A percentile compares a stretch with the other conserved stretches of the same genome.
phyloP scores from a whole-genome alignment of 2,329 filamentous ascomycete genomes.

The Furcasterigmium sp. region DNA sequence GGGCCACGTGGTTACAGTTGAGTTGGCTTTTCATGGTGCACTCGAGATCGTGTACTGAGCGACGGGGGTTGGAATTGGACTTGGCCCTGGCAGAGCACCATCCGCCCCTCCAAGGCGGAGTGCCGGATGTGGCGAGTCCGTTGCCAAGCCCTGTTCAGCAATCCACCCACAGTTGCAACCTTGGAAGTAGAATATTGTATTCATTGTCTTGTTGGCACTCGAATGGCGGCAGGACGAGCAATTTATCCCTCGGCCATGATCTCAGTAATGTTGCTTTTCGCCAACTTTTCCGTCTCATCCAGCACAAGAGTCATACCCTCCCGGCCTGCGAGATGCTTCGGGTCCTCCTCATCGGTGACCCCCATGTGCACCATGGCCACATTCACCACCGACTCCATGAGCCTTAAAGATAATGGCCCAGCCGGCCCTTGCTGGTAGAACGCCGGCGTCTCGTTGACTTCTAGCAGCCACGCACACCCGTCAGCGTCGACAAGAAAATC shows the following conservation, averaged over 20 bases:
- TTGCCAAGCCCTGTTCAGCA: too few species aligned
- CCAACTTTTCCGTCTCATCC: conserved; percentile 20
- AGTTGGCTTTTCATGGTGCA: too few species aligned
- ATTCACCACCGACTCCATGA: conserved; percentile 29
- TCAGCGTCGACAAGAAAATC: conserved; percentile 27
- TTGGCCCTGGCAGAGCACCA: too few species aligned
- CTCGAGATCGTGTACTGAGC: too few species aligned
- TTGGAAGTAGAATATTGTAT: too few species aligned
- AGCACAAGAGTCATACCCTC: conserved; percentile 18
- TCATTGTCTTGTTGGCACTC: too few species aligned
- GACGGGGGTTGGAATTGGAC: too few species aligned
- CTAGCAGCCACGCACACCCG: conserved; percentile 27
- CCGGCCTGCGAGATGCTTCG: conserved; percentile 8
- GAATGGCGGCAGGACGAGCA: too few species aligned
- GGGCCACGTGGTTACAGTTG: too few species aligned
- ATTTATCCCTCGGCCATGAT: conserved; percentile 16
- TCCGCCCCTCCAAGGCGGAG: too few species aligned
- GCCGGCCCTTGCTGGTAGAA: conserved; percentile 29
- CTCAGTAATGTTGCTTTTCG: conserved; percentile 21
- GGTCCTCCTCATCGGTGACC: conserved; percentile 7
- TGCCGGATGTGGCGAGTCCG: too few species aligned
- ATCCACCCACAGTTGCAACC: too few species aligned
- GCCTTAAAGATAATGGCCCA: conserved; percentile 21
- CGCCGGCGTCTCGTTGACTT: conserved; percentile 31
- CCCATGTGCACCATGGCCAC: conserved; percentile 29